Base-by-base conservation (phyloP, 768 basidiomycete species). In the Clathrus columnatus region DNA sequence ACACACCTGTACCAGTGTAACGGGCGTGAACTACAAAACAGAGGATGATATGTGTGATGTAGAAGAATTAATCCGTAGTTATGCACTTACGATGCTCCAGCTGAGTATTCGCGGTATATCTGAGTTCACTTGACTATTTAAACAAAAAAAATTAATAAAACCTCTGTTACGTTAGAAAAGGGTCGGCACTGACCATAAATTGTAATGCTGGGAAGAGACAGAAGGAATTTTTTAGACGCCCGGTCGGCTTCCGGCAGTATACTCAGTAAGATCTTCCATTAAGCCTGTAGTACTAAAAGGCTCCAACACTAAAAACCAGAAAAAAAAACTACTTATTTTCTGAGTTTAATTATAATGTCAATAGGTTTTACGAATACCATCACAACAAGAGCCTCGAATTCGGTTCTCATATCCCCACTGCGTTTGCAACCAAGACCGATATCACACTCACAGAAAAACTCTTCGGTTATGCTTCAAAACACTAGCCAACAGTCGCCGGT, bases 51-150 rank as follows among this genome's bases (percentile, higher is more conserved):
- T 57, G 54, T 28, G 45, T 32, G 32, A 50, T 23, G 7, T 45
- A 48, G 46, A 60, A 44, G 54, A 30, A 46, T 49, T 24, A 53
- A 51, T 21, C 24, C 14, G 11, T 49, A 48, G n/a, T 24, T 26
- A 16, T 26, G 27, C 17, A 78, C 91, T 69, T 64, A 95, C 94
- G 73, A 70, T 96, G 93, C 69, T 96, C 92, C 24, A 94, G 72
- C 69, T 98, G 94, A 11, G 94, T 94, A 67, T 95, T 98, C 16
- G 91, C 92, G 0, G 94, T 97, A 66, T 97, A 96, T 63, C 94
- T 78, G 4, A 96, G 76, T 70, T 98, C 94, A 30, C 54, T 55
- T 27, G 54, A 55, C 54, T 47, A 11, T 11, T 23, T 4, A 14
- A 29, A 53, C 21, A 7, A 16, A 18, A 36, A 5, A 41, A 32